Conservation (phyloP, 1,284 basidiomycete genomes). For the Papiliotrema nemorosa region DNA sequence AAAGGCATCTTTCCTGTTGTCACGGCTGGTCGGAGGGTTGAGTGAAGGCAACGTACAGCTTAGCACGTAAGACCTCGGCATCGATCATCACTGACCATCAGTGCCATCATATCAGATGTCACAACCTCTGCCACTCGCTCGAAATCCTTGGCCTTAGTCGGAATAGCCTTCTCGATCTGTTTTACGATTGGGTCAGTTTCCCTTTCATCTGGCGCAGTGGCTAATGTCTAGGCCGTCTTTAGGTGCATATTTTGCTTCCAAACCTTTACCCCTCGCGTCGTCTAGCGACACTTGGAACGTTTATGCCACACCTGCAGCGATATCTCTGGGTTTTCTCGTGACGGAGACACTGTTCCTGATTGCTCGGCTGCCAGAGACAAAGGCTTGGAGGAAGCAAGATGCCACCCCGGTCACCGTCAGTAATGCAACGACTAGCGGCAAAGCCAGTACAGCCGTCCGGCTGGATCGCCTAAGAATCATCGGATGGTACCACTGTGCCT, state of each 20-base stretch:
- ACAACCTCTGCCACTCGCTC: constrained; percentile 71
- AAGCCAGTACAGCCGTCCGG: constrained; percentile 17
- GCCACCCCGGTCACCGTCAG: background rate
- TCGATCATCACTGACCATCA: constrained; percentile 34
- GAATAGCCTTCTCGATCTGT: constrained; percentile 88
- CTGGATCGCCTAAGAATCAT: constrained; percentile 49
- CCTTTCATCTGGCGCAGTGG: no score
- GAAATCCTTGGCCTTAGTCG: constrained; percentile 80
- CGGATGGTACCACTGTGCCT: constrained; percentile 69
- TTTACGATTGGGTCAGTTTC: constrained; percentile 62
- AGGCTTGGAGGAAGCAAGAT: constrained; percentile 24
- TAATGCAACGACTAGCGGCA: constrained; percentile 12
- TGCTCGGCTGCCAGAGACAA: constrained; percentile 63
- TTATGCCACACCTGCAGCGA: constrained; percentile 75
- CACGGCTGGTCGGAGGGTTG: constrained; percentile 78
- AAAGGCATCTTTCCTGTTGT: constrained; percentile 69
- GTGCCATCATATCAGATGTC: constrained; percentile 84
- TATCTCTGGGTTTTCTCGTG: constrained; percentile 66
- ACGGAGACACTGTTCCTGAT: constrained; percentile 70
- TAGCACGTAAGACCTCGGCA: constrained; percentile 41
- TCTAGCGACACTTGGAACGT: constrained; percentile 61
- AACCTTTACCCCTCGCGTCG: constrained; percentile 27
- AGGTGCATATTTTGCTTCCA: constrained; percentile 51
- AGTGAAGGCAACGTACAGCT: constrained; percentile 67
- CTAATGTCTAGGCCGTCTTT: constrained; percentile 55